Base-by-base conservation (phyloP, 2,329 filamentous ascomycete species). In the Orbilia blumenaviensis region DNA sequence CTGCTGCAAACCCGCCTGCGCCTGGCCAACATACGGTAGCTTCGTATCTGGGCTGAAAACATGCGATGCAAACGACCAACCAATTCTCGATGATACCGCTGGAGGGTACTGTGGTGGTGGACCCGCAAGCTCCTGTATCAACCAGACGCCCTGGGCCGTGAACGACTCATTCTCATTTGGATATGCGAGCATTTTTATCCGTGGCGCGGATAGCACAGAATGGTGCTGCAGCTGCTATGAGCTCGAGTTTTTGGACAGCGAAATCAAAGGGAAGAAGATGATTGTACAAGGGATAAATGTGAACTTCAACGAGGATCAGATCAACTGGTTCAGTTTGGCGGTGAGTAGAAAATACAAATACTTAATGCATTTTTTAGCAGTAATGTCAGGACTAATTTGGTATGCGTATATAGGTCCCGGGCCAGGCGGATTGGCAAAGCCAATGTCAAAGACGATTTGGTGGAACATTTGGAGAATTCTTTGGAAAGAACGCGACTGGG, bases 1-100 rank as follows among this genome's bases (percentile, higher is more conserved):
- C 81, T 91, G 90, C 84, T 91, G 89, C 84, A 92, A 92, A 84
- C 87, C 89, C 21, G 89, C 88, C 23, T 91, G 89, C 82, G 85
- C 85, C 1, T 86, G 78, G 79, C 75, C 50, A 21, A 77, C 72
- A 21, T 78, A 80, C 61, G 78, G 77, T 21, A 7, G 44, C 18
- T 75, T 75, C 48, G 7, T 75, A 7, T 44, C 56, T 14, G 71
- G 71, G 7, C 75, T 80, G 8, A 79, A 77, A 29, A 79, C 78
- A 32, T 80, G 78, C 62, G 64, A 79, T n/a, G 58, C 38, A 18
- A 75, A 75, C 29, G 41, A 75, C 41, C n/a, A 67, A 42, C 18
- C 21, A 5, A n/a, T 75, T 2, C 18, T 54, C 16, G 71, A 75
- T 25, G 71, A 75, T 32, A 75, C 71, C 12, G 71, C 71, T 0